These are phyloP conservation scores for Exobasidium rhododendri DNA, from an alignment of 1,284 basidiomycete genomes.

Conservation along the genomic window DNA sequence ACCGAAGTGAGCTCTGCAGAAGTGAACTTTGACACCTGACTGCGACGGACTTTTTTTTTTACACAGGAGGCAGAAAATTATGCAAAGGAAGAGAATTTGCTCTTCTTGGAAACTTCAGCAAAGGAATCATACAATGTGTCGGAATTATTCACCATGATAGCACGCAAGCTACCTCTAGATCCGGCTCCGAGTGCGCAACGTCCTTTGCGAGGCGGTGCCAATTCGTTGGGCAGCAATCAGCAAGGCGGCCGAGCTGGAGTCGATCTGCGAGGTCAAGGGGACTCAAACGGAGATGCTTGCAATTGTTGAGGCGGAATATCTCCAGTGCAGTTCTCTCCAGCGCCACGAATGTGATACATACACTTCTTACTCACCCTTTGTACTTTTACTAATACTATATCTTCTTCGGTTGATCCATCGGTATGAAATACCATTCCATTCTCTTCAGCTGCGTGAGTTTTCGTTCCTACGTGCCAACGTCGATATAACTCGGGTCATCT, in stretches of 20 bases:
- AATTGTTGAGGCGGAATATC: slow-evolving; percentile 6
- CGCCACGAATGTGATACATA: too few species aligned
- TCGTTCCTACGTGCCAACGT: too few species aligned
- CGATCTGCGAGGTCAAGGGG: slow-evolving; percentile 1
- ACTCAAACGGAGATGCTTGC: background rate
- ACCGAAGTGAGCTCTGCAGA: background rate
- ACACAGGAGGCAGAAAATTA: slow-evolving; percentile 70
- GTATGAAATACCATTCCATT: too few species aligned
- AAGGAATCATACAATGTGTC: slow-evolving; percentile 87
- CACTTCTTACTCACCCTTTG: too few species aligned
- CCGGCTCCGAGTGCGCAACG: slow-evolving; percentile 34
- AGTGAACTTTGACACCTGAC: background rate
- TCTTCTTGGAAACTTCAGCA: slow-evolving; percentile 95
- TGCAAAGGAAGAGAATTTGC: slow-evolving; percentile 86
- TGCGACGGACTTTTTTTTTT: background rate
- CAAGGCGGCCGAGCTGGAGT: slow-evolving; percentile 5
- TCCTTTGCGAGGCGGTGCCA: slow-evolving; percentile 21
- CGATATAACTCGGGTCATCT: too few species aligned
- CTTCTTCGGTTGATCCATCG: too few species aligned
- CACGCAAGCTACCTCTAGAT: slow-evolving; percentile 49
- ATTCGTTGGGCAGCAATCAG: background rate
- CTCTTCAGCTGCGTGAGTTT: too few species aligned
- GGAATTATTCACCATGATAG: slow-evolving; percentile 61
- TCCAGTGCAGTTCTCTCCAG: too few species aligned
- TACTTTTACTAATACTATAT: too few species aligned